A percentile compares a stretch with the other conserved stretches of the same genome.
phyloP scores from a whole-genome alignment of 805 yeast genomes.

The Saturnispora kantuleensis region DNA sequence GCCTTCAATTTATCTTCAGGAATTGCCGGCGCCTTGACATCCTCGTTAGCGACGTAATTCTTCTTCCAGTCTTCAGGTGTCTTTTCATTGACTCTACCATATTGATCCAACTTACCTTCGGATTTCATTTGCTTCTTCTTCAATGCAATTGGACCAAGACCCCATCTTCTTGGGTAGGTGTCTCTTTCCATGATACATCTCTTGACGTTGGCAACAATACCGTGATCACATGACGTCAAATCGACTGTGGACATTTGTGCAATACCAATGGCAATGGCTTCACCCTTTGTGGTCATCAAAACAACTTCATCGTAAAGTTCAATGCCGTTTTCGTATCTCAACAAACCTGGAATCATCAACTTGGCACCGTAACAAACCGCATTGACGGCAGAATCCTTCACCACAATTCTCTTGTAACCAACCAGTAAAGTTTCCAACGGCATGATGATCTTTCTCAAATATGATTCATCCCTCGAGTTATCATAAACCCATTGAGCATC shows the following conservation, averaged over 20 bases:
- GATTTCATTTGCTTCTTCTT: conserved; percentile 97
- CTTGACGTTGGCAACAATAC: conserved; percentile 96
- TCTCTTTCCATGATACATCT: conserved; percentile 99
- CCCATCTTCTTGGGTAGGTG: conserved; percentile 99
- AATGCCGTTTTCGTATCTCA: conserved; percentile 95
- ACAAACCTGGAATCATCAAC: conserved; percentile 95
- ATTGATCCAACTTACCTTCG: conserved; percentile 94
- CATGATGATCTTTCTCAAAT: conserved; percentile 85
- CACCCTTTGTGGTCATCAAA: conserved; percentile 97
- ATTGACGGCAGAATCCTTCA: conserved; percentile 84
- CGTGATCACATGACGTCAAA: conserved; percentile 93
- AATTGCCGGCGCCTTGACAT: conserved; percentile 51
- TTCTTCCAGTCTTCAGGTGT: conserved; percentile 92
- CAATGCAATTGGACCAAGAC: conserved; percentile 96
- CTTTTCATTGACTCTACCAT: conserved; percentile 84
- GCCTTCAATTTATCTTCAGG: conserved; percentile 41
- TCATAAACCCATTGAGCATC: conserved; percentile 98
- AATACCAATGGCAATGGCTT: conserved; percentile 96
- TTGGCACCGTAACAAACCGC: conserved; percentile 99
- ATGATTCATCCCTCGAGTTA: conserved; percentile 93
- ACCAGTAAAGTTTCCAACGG: conserved; percentile 90
- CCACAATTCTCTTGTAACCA: conserved; percentile 96
- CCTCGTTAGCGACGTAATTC: conserved; percentile 64
- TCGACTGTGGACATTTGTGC: conserved; percentile 99
- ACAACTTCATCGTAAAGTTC: conserved; percentile 97